These are phyloP conservation scores for Plantago rigida DNA, from an alignment of 305 asterid species.

Conservation along the genomic window DNA sequence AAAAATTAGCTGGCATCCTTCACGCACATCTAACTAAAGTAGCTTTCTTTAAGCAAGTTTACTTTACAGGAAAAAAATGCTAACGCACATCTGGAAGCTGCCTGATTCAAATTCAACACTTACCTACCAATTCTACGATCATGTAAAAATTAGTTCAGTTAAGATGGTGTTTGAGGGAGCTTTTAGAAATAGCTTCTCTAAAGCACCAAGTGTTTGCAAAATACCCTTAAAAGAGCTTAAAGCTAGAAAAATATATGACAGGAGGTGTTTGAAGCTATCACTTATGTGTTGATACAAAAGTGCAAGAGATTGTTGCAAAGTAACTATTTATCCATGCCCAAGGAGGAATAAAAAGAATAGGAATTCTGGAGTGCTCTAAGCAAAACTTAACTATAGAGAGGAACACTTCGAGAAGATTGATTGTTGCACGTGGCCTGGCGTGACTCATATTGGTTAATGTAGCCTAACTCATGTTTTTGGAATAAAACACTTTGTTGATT, in stretches of 20 bases:
- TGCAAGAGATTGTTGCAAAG: background rate
- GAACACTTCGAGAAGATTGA: too few species aligned
- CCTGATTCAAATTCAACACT: background rate
- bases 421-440: too few species aligned
- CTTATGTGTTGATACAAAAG: background rate
- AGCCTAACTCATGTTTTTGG: too few species aligned
- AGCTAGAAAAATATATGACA: background rate
- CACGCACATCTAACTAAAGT: too few species aligned
- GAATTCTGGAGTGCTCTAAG: constrained; percentile 4
- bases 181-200: background rate
- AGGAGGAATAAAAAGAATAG: background rate
- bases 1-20: too few species aligned
- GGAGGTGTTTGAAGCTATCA: background rate
- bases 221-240: too few species aligned
- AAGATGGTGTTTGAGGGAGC: background rate
- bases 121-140: background rate
- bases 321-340: background rate
- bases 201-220: background rate
- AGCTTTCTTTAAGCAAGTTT: too few species aligned
- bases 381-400: background rate
- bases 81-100: background rate
- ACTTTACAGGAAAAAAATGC: too few species aligned
- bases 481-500: too few species aligned
- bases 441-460: too few species aligned
- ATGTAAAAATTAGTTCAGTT: too few species aligned